Evolutionary conservation across 768 basidiomycete species (phyloP), one percentile per base, ranked within the genome.

Genomic region (Leccinum arenicola): DNA sequence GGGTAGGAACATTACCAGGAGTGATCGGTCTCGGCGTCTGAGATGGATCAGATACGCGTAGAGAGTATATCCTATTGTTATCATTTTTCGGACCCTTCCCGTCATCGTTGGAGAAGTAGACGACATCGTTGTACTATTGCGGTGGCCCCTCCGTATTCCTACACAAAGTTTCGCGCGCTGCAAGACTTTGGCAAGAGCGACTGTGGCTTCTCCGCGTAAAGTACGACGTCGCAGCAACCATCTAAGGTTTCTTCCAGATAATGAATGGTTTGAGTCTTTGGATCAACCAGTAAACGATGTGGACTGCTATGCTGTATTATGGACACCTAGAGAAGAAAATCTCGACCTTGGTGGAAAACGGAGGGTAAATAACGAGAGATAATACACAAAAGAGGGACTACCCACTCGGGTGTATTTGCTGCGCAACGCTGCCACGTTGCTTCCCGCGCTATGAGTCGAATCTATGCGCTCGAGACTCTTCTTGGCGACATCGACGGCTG

Each of bases 81-180:
- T 1, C 50, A 3, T 15, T 36, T 15, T 48, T 21, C 21, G 43
- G 12, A 4, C 45, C 3, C 17, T 52, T 15, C 1, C 35, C 80
- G 5, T 61, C 63, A 35, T 80, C 72, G 68, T 86, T 74, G 3
- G 84, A 85, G 71, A 88, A 90, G 70, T 84, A 84, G 31, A 81
- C 73, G 7, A 75, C 69, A 12, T 75, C 77, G 31, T 74, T 72
- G 60, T 80, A 72, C 82, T 6, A 80, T 76, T 0, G 82, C 84
- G 0, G 84, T 72, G 5, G 79, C 82, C 12, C 89, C 89, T 0
- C 89, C 89, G 57, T 89, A 90, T 70, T 88, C 88, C 33, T 88
- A 81, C 0, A 89, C 87, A 8, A 74, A 72, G 1, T 79, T 78
- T 23, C 81, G 73, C 17, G 75, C 82, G 66, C 81, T 86, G 78